phyloP scores from a whole-genome alignment of 441 rosid genomes.

The Brassica hybrid region DNA sequence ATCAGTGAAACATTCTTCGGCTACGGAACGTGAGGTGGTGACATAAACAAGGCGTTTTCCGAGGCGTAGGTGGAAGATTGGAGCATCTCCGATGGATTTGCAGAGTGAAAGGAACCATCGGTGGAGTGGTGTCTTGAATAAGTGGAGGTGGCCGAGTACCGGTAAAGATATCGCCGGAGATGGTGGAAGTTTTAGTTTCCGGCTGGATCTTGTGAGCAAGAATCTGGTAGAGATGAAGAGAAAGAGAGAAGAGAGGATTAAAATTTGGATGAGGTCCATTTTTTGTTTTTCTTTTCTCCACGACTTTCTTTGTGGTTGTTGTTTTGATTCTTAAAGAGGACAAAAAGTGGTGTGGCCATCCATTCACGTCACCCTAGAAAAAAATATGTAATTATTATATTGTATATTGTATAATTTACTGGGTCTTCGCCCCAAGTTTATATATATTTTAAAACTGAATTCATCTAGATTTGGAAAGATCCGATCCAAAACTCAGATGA shows the following conservation, averaged over 20 bases:
- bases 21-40: constrained; percentile 47
- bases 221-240: not conserved
- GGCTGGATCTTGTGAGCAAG: constrained; percentile 13
- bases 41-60: constrained; percentile 52
- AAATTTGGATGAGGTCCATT: constrained; percentile 24
- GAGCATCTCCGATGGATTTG: constrained; percentile 45
- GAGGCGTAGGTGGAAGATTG: constrained; percentile 50
- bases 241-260: constrained; percentile 21
- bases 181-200: constrained; percentile 51
- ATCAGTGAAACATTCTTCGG: constrained; percentile 56
- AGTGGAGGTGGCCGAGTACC: constrained; percentile 64
- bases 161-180: constrained; percentile 52
- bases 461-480: too few species aligned
- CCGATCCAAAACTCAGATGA: too few species aligned
- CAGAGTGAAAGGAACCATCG: constrained; percentile 37
- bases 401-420: not conserved
- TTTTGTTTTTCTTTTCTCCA: not conserved
- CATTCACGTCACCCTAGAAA: not conserved
- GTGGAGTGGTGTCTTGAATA: constrained; percentile 55
- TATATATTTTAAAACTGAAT: too few species aligned
- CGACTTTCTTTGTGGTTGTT: constrained; percentile 6
- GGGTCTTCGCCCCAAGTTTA: not conserved
- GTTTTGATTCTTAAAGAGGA: not conserved
- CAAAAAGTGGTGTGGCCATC: not conserved
- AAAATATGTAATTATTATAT: not conserved